phyloP scores from a whole-genome alignment of 2,329 filamentous ascomycete species.

The Exutisphaerella laricina region DNA sequence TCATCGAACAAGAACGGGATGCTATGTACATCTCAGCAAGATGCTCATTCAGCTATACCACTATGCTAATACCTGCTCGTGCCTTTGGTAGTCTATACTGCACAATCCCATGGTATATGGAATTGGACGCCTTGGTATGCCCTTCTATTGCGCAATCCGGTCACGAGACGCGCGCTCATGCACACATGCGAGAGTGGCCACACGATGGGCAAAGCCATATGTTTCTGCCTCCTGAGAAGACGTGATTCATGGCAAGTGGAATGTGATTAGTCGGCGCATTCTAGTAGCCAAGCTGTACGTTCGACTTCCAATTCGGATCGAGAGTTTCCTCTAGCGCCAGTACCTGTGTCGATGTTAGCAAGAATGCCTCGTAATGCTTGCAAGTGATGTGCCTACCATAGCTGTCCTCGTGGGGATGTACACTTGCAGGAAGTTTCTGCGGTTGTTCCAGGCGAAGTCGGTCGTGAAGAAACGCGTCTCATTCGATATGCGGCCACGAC shows the following conservation, averaged over 20 bases:
- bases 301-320: slow-evolving; percentile 27
- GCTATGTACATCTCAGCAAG: too few species aligned
- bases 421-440: slow-evolving; percentile 86
- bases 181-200: slow-evolving; percentile 3
- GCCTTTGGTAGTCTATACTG: too few species aligned
- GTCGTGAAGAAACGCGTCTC: slow-evolving; percentile 89
- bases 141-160: too few species aligned
- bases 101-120: too few species aligned
- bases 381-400: slow-evolving; percentile 53
- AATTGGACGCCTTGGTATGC: too few species aligned
- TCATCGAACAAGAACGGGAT: too few species aligned
- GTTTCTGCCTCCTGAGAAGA: not conserved
- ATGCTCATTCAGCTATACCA: too few species aligned
- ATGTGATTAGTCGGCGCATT: slow-evolving; percentile 1
- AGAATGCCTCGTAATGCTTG: not conserved
- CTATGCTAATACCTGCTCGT: too few species aligned
- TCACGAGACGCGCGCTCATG: too few species aligned
- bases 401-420: slow-evolving; percentile 83
- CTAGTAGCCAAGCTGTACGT: slow-evolving; percentile 27
- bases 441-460: slow-evolving; percentile 79
- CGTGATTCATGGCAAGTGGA: too few species aligned
- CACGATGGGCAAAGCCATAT: slow-evolving; percentile 2
- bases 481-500: slow-evolving; percentile 69
- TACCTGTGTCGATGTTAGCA: slow-evolving; percentile 17
- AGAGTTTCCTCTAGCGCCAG: slow-evolving; percentile 32